Base-by-base conservation (phyloP, 345 rosid species). In the Rubroshorea leprosula region DNA sequence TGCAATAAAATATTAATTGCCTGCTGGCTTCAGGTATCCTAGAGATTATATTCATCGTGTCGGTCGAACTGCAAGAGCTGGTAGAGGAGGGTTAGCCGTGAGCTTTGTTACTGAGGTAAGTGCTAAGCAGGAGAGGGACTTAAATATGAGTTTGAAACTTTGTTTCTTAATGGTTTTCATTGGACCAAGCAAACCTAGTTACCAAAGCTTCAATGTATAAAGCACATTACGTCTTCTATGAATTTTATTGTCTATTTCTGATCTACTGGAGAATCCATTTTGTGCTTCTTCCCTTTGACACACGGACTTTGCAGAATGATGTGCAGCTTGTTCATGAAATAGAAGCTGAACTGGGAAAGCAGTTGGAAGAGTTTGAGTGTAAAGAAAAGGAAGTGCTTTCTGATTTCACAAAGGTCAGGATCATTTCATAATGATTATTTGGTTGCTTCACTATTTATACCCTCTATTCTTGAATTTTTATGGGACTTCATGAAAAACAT, bases 1-100 rank as follows among this genome's bases (percentile, higher is more conserved):
- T 57, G 41, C 41, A 35, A 18, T 26, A 54, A n/a, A 54, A 45
- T 62, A 52, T 55, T 49, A 57, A 24, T 19, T 13, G 13, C 38
- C 38, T 23, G 14, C 7, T 35, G 7, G 41, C 55, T 73, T 63
- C 74, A 93, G 99, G 80, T 74, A 66, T 71, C 83, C 96, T 5
- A 83, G 87, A 65, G 99, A 93, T 73, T 93, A 93, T 68, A 91
- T 85, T 49, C 99, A 93, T 77, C 97, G 94, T 68, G 99, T 89
- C 16, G 96, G 99, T 27, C 94, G 97, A 76, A 93, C 99, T 31
- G 97, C 99, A 55, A 85, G 97, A 76, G 99, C 99, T 67, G 96
- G 99, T 58, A 77, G 97, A 79, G 90, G 82, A 68, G 97, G 99
- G 22, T 65, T 85, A 68, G 91, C 99, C 59, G 63, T 89, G 50